Percentiles rank a stretch among this genome's conserved stretches.
Evolutionary conservation across 2,329 filamentous ascomycete species (phyloP).

Genomic region (Sporothrix sp.): DNA sequence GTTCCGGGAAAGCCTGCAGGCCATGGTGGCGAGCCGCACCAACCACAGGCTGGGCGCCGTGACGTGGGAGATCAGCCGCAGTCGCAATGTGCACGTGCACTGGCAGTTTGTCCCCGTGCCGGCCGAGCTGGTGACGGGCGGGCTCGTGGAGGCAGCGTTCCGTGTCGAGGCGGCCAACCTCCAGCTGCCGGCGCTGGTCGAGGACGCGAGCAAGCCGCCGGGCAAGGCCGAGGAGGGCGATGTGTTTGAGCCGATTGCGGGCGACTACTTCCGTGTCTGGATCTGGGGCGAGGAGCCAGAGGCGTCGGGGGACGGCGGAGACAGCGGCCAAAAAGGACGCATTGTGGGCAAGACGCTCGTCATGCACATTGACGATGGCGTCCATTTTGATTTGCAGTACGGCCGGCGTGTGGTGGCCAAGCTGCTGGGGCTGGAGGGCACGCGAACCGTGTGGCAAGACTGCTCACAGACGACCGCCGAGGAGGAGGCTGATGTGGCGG

Average conservation of each 20-base stretch:
- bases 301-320: no score
- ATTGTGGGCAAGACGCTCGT: conserved; percentile 61
- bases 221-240: conserved; percentile 33
- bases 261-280: conserved; percentile 75
- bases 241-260: conserved; percentile 38
- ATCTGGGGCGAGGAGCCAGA: conserved; percentile 59
- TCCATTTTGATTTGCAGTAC: conserved; percentile 85
- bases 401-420: conserved; percentile 82
- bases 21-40: conserved; percentile 56
- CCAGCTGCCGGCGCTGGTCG: conserved; percentile 42
- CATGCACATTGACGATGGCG: conserved; percentile 59
- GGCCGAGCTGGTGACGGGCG: conserved; percentile 54
- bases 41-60: conserved; percentile 63
- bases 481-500: conserved; percentile 66
- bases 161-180: conserved; percentile 76
- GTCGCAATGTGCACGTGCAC: conserved; percentile 73
- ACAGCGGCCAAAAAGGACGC: conserved; percentile 23
- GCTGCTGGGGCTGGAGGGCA: conserved; percentile 62
- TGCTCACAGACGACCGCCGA: conserved; percentile 68
- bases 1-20: conserved; percentile 68
- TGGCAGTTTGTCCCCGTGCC: conserved; percentile 87
- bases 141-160: conserved; percentile 80
- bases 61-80: conserved; percentile 85
- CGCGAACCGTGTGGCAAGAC: conserved; percentile 74
- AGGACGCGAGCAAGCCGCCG: not conserved